Evolutionary conservation across 352 stramenopile species (phyloP).

Genomic region (Poterioochromonas sp.): DNA sequence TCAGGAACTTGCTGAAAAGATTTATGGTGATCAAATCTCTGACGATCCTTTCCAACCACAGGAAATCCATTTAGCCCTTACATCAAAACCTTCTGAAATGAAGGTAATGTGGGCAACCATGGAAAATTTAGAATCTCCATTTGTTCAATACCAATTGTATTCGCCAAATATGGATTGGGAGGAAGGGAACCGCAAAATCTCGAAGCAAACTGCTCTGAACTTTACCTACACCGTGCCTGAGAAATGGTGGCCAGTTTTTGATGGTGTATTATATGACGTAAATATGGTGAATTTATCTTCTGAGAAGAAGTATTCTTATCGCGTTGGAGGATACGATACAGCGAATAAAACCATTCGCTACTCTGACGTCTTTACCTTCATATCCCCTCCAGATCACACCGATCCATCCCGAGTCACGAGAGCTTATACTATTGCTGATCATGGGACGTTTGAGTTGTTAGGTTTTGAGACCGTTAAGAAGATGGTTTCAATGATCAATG

Average conservation of each 20-base stretch:
- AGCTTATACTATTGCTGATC: background rate
- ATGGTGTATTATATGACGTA: conserved; percentile 16
- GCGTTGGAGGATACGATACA: conserved; percentile 17
- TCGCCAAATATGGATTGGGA: background rate
- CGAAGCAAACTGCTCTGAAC: background rate
- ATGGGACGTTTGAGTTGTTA: conserved; percentile 13
- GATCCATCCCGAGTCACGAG: background rate
- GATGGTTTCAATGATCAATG: background rate
- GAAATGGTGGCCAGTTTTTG: conserved; percentile 22
- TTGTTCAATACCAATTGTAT: conserved; percentile 3
- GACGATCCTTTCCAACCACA: conserved; percentile 29
- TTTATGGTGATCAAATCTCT: conserved; percentile 18
- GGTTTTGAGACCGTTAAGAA: conserved; percentile 9
- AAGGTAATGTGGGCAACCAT: conserved; percentile 26
- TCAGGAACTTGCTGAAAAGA: background rate
- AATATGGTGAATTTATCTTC: conserved; percentile 14
- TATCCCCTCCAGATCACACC: background rate
- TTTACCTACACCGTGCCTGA: conserved; percentile 25
- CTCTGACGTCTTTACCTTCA: background rate
- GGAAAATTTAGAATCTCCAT: conserved; percentile 19
- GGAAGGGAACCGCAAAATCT: background rate
- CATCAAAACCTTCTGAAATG: background rate
- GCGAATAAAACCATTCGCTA: conserved; percentile 12
- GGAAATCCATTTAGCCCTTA: conserved; percentile 10
- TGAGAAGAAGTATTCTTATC: conserved; percentile 3